Evolutionary conservation across 768 basidiomycete species (phyloP).

Genomic region (Suillus hirtellus): DNA sequence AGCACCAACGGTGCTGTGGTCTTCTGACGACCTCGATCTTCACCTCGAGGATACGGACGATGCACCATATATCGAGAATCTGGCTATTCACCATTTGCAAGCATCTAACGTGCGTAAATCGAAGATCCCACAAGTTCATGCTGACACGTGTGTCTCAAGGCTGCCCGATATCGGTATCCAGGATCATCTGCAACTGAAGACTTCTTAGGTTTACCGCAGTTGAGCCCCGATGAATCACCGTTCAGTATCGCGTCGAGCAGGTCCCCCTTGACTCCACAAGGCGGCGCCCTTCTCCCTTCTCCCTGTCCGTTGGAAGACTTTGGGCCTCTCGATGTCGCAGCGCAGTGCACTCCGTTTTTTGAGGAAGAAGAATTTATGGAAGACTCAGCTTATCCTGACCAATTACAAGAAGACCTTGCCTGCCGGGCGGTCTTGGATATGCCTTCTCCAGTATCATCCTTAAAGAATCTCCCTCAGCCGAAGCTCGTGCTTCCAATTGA

Average conservation of each 20-base stretch:
- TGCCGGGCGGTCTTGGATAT: background rate
- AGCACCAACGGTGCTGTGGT: conserved; percentile 2
- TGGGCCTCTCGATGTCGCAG: background rate
- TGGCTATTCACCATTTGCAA: too few species aligned
- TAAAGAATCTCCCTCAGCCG: background rate
- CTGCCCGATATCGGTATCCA: background rate
- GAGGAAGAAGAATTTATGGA: background rate
- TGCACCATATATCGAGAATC: background rate
- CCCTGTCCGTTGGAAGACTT: background rate
- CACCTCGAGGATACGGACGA: conserved; percentile 4
- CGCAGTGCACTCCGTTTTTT: background rate
- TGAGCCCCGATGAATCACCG: conserved; percentile 30
- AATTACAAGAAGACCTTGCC: conserved; percentile 23
- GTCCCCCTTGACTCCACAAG: conserved; percentile 21
- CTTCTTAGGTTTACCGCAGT: conserved; percentile 8
- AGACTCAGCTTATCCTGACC: background rate
- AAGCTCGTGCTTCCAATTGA: background rate
- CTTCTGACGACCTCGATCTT: background rate
- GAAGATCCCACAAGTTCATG: background rate
- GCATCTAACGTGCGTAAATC: background rate
- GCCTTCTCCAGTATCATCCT: background rate
- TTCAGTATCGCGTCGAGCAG: conserved; percentile 25
- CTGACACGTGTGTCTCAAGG: background rate
- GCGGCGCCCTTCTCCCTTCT: conserved; percentile 1
- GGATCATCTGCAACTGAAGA: background rate